A percentile compares a stretch with the other conserved stretches of the same genome.
Evolutionary conservation across 2,329 filamentous ascomycete species (phyloP).

Genomic region (Aspergillus carbonarius): DNA sequence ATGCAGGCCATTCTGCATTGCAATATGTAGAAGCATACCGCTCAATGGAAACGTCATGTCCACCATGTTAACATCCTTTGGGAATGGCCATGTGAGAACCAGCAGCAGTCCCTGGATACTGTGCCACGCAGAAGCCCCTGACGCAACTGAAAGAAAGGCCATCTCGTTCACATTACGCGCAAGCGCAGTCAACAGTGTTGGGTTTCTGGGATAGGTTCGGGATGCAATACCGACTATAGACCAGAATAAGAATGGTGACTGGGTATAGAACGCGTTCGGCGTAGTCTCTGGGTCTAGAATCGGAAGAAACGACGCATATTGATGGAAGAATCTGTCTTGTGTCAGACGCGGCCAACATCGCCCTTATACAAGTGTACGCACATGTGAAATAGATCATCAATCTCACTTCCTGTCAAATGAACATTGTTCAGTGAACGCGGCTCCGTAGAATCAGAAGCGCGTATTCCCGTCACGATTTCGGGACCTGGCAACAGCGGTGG

Average conservation of each 20-base stretch:
- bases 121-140: slow-evolving; percentile 31
- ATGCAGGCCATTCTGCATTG: slow-evolving; percentile 46
- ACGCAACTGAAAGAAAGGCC: slow-evolving; percentile 35
- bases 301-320: slow-evolving; percentile 41
- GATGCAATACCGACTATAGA: slow-evolving; percentile 51
- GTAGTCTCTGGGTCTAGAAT: slow-evolving; percentile 51
- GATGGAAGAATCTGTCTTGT: slow-evolving; percentile 35
- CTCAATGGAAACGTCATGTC: slow-evolving; percentile 39
- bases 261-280: slow-evolving; percentile 72
- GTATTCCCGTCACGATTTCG: slow-evolving; percentile 13
- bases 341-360: background rate
- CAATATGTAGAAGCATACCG: slow-evolving; percentile 42
- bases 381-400: slow-evolving; percentile 41
- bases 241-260: slow-evolving; percentile 84
- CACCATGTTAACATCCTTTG: slow-evolving; percentile 31
- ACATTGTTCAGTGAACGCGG: slow-evolving; percentile 33
- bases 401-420: slow-evolving; percentile 31
- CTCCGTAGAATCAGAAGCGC: slow-evolving; percentile 22
- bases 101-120: slow-evolving; percentile 40
- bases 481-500: slow-evolving; percentile 14
- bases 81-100: slow-evolving; percentile 43
- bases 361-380: slow-evolving; percentile 13
- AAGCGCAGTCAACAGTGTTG: slow-evolving; percentile 38
- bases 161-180: slow-evolving; percentile 36
- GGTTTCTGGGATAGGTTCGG: slow-evolving; percentile 39